These are phyloP conservation scores for Graphilbum sp. DNA, from an alignment of 2,329 filamentous ascomycete genomes.

Conservation along the genomic window DNA sequence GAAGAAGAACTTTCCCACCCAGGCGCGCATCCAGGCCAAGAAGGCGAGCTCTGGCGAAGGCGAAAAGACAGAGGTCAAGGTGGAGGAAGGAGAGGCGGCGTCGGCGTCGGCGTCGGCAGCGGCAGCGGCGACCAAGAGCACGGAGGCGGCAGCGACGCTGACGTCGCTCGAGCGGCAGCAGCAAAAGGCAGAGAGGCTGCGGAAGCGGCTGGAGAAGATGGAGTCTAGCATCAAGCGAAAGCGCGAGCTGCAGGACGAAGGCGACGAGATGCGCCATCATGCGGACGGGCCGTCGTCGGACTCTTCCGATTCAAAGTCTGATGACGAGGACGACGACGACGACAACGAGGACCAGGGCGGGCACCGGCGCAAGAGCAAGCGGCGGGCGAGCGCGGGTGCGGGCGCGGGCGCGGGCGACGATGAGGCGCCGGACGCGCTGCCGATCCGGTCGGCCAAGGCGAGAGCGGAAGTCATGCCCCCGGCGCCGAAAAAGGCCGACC, in stretches of 20 bases:
- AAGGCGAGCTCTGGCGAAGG: conserved; percentile 30
- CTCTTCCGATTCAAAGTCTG: conserved; percentile 30
- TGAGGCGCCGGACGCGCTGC: conserved; percentile 38
- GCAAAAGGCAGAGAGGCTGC: conserved; percentile 41
- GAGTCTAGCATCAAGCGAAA: conserved; percentile 55
- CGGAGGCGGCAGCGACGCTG: conserved; percentile 22
- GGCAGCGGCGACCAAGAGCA: not conserved
- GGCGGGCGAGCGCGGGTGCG: too few relatives aligned
- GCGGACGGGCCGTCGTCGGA: conserved; percentile 20
- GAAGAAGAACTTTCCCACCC: conserved; percentile 65
- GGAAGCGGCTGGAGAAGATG: conserved; percentile 50
- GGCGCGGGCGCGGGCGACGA: conserved; percentile 25
- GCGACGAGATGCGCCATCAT: conserved; percentile 43
- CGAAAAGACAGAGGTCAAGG: conserved; percentile 35
- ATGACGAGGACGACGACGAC: conserved; percentile 40
- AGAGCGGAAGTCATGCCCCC: conserved; percentile 15
- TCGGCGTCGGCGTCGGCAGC: not conserved
- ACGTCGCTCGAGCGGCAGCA: conserved; percentile 36
- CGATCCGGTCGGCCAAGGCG: conserved; percentile 25
- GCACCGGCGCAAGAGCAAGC: too few relatives aligned
- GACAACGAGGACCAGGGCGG: too few relatives aligned
- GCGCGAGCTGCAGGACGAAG: conserved; percentile 49
- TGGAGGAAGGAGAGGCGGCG: conserved; percentile 37
- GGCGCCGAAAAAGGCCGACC: conserved; percentile 39
- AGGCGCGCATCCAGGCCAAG: conserved; percentile 49